Evolutionary conservation across 495 filamentous ascomycete species (phyloP), one percentile per base, ranked within the genome.

Genomic region (Xylaria scruposa): DNA sequence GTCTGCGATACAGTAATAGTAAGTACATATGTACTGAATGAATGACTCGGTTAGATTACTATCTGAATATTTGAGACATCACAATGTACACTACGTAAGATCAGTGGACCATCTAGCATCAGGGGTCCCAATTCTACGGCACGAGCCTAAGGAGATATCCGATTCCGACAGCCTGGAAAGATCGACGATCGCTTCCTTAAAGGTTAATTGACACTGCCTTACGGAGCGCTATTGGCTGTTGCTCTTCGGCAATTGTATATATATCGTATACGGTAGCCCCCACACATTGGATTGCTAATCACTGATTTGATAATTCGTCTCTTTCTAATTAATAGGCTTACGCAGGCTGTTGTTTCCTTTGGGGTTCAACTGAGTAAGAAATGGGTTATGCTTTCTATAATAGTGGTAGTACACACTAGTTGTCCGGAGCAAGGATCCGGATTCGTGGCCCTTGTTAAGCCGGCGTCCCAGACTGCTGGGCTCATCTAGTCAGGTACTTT

Each of bases 131-230:
- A 51, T 24, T 70, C 67, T 26, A 61, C 26, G 67, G 67, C 42
- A 47, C 21, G 17, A 49, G 54, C 58, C 38, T 58, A 71, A 64
- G n/a, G 59, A 66, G 61, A 42, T 63, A 66, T 71, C 70, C 62
- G 70, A 66, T 71, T 71, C 70, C 70, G 70, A 71, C 70, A 71
- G 53, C 51, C 26, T 60, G 70, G 70, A 56, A 54, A 71, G 61
- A 71, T 56, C 49, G 70, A 54, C 36, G 70, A 67, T 71, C 69
- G 49, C 40, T 71, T 59, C 70, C 62, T 26, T 21, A 42, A 40
- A 56, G 40, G 59, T 49, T 29, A 17, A 31, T 53, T 40, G 44
- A 62, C 44, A 62, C 44, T 21, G 46, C 56, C 40, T 53, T 59
- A 44, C 40, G 8, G 40, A 21, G 67, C 19, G 29, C 36, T 53